Evolutionary conservation across 176 grass and related monocot species (phyloP), one percentile per base, ranked within the genome.

Genomic region (Calamus simplicifolius): DNA sequence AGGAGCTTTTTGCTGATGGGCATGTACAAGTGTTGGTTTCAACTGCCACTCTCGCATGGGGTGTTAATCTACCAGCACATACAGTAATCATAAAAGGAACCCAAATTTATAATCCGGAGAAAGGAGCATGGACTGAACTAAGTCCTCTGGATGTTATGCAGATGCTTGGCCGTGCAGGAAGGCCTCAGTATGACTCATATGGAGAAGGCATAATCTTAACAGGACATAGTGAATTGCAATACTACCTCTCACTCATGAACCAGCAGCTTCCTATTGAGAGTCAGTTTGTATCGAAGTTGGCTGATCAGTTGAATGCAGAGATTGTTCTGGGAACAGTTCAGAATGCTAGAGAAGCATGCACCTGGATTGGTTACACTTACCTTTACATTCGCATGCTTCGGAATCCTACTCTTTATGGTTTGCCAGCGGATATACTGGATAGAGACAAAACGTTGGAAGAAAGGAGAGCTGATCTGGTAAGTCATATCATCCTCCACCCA

Each of bases 121-220:
- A 97, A 85, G 86, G 87, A 77, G 80, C 84, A 38, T 97, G 92
- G 92, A 91, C 87, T 27, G 92, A 97, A 65, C 69, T 97, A 77
- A 97, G 92, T 68, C 87, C 87, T 14, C 54, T 97, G 19, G 92
- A 97, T 76, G 92, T 97, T 56, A 91, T 97, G 92, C 92, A 97
- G 68, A 97, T 97, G 92, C 92, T 97, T 69, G 92, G 92, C 66
- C 83, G 84, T 75, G 92, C 92, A 50, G 92, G 92, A 64, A 86
- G 92, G 71, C 92, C 92, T 28, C 92, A 97, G 75, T 97, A 90
- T 74, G 92, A 91, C 53, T 82, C 87, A 19, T 85, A 91, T 56
- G 92, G 92, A 62, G 93, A 97, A 75, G 87, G 93, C 58, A 91
- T 97, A 69, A 97, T 97, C 60, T 59, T 97, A 51, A 97, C 93